Conservation (phyloP, 805 yeast species). For the Teunomyces stri region DNA sequence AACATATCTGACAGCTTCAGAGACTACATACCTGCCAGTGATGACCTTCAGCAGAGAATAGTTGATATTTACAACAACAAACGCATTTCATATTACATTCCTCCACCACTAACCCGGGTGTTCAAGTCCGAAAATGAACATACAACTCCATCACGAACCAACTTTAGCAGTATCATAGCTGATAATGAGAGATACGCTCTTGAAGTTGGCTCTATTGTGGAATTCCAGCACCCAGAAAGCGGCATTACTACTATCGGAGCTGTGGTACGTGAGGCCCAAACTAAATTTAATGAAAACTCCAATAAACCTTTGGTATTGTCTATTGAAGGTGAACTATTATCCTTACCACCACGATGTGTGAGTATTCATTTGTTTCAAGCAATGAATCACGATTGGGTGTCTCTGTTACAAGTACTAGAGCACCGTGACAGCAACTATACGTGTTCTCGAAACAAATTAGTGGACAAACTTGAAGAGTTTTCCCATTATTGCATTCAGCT, state of each 20-base stretch:
- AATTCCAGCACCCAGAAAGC: slow-evolving; percentile 21
- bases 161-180: slow-evolving; percentile 13
- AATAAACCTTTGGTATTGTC: slow-evolving; percentile 34
- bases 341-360: slow-evolving; percentile 27
- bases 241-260: slow-evolving; percentile 29
- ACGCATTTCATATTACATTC: not conserved
- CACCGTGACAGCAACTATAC: slow-evolving; percentile 20
- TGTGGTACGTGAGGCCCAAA: slow-evolving; percentile 29
- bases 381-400: slow-evolving; percentile 19
- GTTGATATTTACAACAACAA: slow-evolving; percentile 1
- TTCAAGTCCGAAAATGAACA: not conserved
- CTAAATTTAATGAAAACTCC: slow-evolving; percentile 32
- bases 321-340: slow-evolving; percentile 25
- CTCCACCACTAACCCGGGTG: not conserved
- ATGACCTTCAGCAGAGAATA: not conserved
- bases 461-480: slow-evolving; percentile 25
- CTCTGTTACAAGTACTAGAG: slow-evolving; percentile 14
- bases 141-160: slow-evolving; percentile 6
- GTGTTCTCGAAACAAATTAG: slow-evolving; percentile 17
- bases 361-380: slow-evolving; percentile 29
- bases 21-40: not conserved
- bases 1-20: not conserved
- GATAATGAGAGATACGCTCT: slow-evolving; percentile 18
- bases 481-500: slow-evolving; percentile 15
- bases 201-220: slow-evolving; percentile 39